Conservation (phyloP, 495 filamentous ascomycete species). For the Physcia stellaris region DNA sequence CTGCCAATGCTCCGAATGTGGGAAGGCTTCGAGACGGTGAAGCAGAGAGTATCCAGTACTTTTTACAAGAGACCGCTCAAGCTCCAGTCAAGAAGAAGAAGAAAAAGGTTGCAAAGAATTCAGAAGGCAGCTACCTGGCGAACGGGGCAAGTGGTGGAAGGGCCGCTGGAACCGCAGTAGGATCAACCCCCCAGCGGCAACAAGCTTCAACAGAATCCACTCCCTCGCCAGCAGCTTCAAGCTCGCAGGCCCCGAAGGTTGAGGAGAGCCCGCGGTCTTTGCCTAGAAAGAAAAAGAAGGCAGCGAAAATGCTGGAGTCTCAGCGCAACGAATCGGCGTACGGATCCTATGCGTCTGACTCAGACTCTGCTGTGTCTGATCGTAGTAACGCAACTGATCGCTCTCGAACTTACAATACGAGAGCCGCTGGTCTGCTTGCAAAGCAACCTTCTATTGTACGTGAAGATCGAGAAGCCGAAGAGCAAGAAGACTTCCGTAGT, state of each 20-base stretch:
- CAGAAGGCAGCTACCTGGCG: constrained; percentile 32
- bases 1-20: constrained; percentile 9
- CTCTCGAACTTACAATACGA: constrained; percentile 11
- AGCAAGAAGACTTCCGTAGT: constrained; percentile 17
- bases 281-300: constrained; percentile 19
- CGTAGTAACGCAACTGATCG: constrained; percentile 13
- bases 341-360: constrained; percentile 17
- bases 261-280: constrained; percentile 1
- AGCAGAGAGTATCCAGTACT: constrained; percentile 20
- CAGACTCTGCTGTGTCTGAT: constrained; percentile 18
- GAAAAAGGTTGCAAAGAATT: constrained; percentile 23
- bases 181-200: constrained; percentile 3
- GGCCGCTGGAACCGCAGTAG: constrained; percentile 25
- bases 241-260: too few species aligned
- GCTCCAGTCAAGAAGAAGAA: constrained; percentile 42
- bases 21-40: constrained; percentile 17
- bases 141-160: constrained; percentile 20
- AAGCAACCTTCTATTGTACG: constrained; percentile 49
- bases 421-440: constrained; percentile 16
- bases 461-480: constrained; percentile 45
- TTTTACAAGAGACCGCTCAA: constrained; percentile 31
- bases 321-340: constrained; percentile 8
- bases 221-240: constrained; percentile 8
- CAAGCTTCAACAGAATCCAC: constrained; percentile 1
- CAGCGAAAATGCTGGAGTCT: too few species aligned